Conservation (phyloP, 495 filamentous ascomycete genomes). For the Penicillium crystallinum region DNA sequence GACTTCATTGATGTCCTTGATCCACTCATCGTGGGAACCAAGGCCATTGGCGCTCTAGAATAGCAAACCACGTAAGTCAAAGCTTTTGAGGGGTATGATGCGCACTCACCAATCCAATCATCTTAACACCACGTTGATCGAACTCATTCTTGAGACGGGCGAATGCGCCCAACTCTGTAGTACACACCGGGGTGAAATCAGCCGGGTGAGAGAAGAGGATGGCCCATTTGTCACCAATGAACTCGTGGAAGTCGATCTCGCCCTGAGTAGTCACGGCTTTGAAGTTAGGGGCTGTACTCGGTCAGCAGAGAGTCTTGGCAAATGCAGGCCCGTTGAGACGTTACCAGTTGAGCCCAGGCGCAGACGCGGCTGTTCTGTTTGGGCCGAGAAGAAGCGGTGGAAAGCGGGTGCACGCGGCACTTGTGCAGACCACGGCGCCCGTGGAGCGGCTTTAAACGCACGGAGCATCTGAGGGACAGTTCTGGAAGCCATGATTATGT, state of each 20-base stretch:
- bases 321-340: background rate
- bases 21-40: slow-evolving; percentile 64
- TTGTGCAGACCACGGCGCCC: slow-evolving; percentile 19
- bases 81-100: slow-evolving; percentile 41
- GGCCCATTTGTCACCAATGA: slow-evolving; percentile 56
- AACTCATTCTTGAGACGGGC: slow-evolving; percentile 59
- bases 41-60: slow-evolving; percentile 42
- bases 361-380: slow-evolving; percentile 55
- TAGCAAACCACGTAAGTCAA: slow-evolving; percentile 45
- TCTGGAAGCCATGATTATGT: slow-evolving; percentile 8
- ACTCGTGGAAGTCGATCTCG: slow-evolving; percentile 60
- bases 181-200: slow-evolving; percentile 63
- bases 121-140: slow-evolving; percentile 56
- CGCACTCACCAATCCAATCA: slow-evolving; percentile 54
- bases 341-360: slow-evolving; percentile 52
- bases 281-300: slow-evolving; percentile 53
- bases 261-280: slow-evolving; percentile 60
- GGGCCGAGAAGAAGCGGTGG: slow-evolving; percentile 28
- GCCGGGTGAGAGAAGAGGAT: slow-evolving; percentile 67
- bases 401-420: slow-evolving; percentile 25
- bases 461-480: slow-evolving; percentile 25
- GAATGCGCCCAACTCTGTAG: slow-evolving; percentile 65
- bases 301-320: background rate
- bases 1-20: slow-evolving; percentile 95
- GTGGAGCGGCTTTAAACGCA: slow-evolving; percentile 23